Conservation (phyloP, 2,329 filamentous ascomycete species). For the Emmonsiellopsis sp. region DNA sequence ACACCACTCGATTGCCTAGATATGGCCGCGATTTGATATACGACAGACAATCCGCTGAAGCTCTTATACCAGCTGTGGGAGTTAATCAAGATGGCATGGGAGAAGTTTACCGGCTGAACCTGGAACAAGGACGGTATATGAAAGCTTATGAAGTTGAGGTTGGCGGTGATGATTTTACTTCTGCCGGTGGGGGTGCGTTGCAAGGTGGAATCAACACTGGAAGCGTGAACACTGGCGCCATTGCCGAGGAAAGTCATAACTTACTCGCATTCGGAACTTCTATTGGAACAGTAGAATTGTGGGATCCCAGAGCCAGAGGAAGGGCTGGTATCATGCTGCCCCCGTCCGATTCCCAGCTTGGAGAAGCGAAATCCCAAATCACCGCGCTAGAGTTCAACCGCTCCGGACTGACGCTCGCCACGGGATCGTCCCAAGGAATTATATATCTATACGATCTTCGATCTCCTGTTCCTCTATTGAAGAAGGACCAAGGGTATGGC, state of each 20-base stretch:
- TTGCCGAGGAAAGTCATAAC: constrained; percentile 84
- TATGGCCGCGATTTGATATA: constrained; percentile 88
- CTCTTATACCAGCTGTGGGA: constrained; percentile 77
- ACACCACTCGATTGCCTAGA: constrained; percentile 77
- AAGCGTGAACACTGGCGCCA: constrained; percentile 74
- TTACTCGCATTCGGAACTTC: constrained; percentile 89
- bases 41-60: constrained; percentile 71
- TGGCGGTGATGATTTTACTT: constrained; percentile 65
- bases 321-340: constrained; percentile 67
- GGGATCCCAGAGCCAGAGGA: constrained; percentile 78
- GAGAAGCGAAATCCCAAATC: constrained; percentile 49
- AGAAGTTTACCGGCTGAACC: constrained; percentile 85
- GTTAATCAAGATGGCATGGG: constrained; percentile 77
- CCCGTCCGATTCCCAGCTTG: constrained; percentile 32
- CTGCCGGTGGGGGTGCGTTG: constrained; percentile 59
- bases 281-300: constrained; percentile 92
- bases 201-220: constrained; percentile 82
- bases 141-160: constrained; percentile 87
- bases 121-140: constrained; percentile 90
- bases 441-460: constrained; percentile 88
- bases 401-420: constrained; percentile 74
- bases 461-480: constrained; percentile 72
- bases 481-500: constrained; percentile 93
- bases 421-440: constrained; percentile 78
- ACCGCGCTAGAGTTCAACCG: constrained; percentile 80